Conservation (phyloP, 2,329 filamentous ascomycete species). For the Neonectria ditissima region DNA sequence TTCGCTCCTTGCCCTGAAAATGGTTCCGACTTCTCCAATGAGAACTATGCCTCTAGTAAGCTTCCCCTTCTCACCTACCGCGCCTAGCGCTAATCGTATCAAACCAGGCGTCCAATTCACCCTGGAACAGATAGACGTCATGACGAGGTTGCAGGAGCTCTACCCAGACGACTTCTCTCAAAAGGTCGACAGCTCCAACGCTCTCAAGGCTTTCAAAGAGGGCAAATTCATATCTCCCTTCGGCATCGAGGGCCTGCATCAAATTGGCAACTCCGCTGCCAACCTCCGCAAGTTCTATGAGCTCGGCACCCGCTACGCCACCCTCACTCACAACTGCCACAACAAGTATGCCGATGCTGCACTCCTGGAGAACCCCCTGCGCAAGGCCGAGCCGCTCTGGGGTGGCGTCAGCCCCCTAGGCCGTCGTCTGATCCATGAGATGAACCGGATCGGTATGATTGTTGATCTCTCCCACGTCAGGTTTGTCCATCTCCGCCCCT, state of each 20-base stretch:
- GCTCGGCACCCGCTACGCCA: conserved; percentile 87
- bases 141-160: conserved; percentile 69
- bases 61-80: neutral
- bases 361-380: conserved; percentile 65
- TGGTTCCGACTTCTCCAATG: conserved; percentile 78
- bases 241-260: conserved; percentile 89
- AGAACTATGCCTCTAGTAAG: conserved; percentile 75
- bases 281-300: conserved; percentile 81
- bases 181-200: conserved; percentile 69
- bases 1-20: conserved; percentile 82
- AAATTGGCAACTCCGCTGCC: conserved; percentile 86
- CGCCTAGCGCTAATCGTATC: conserved; percentile 2
- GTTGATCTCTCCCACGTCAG: conserved; percentile 84
- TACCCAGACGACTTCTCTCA: conserved; percentile 80
- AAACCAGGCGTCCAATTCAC: conserved; percentile 72
- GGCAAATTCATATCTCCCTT: conserved; percentile 80
- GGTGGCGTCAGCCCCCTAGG: conserved; percentile 80
- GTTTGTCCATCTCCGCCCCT: conserved; percentile 33
- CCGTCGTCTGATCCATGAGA: conserved; percentile 78
- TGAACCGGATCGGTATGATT: conserved; percentile 96
- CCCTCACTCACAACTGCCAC: conserved; percentile 93
- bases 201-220: conserved; percentile 69
- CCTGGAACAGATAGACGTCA: conserved; percentile 80
- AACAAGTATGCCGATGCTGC: conserved; percentile 91
- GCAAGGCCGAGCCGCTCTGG: conserved; percentile 70